A percentile compares a stretch with the other conserved stretches of the same genome.
Evolutionary conservation across 495 filamentous ascomycete genomes (phyloP).

Genomic region (Parathielavia hyrcaniae): DNA sequence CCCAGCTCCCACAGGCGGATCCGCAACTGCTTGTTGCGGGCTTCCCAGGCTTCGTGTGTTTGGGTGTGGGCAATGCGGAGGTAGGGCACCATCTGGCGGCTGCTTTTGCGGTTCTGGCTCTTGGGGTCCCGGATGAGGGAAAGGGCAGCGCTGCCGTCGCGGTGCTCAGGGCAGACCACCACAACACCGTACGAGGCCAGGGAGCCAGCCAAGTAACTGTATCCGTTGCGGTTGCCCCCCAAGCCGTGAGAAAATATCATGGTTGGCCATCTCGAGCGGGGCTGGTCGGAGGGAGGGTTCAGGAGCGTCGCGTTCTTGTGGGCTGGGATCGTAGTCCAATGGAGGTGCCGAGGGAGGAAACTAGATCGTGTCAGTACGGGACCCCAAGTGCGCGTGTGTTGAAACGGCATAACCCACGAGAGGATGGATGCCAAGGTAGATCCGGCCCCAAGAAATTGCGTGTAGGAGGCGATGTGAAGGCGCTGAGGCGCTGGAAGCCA

Average conservation of each 20-base stretch:
- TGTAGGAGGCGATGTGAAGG: slow-evolving; percentile 60
- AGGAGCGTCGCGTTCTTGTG: slow-evolving; percentile 39
- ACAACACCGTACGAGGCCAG: slow-evolving; percentile 69
- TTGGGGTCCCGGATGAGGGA: slow-evolving; percentile 52
- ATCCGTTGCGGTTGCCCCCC: slow-evolving; percentile 66
- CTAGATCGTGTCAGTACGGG: slow-evolving; percentile 23
- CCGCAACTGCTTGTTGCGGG: slow-evolving; percentile 58
- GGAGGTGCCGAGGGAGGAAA: slow-evolving; percentile 57
- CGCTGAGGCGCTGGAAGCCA: slow-evolving; percentile 72
- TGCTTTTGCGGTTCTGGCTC: slow-evolving; percentile 30
- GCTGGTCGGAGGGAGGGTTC: slow-evolving; percentile 25
- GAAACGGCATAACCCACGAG: slow-evolving; percentile 46
- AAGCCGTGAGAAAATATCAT: slow-evolving; percentile 77
- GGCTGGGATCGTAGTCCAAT: slow-evolving; percentile 55
- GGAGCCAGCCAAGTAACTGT: slow-evolving; percentile 64
- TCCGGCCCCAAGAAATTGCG: slow-evolving; percentile 57
- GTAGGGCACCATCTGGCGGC: slow-evolving; percentile 41
- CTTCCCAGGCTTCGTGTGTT: slow-evolving; percentile 50
- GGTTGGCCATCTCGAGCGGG: slow-evolving; percentile 58
- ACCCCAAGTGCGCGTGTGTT: not conserved
- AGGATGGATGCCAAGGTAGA: slow-evolving; percentile 50
- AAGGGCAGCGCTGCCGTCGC: slow-evolving; percentile 65
- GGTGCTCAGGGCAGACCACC: slow-evolving; percentile 68
- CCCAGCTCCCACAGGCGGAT: slow-evolving; percentile 69
- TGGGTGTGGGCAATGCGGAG: slow-evolving; percentile 47